Evolutionary conservation across 495 filamentous ascomycete genomes (phyloP).

Genomic region (Aspergillus kassunensis): DNA sequence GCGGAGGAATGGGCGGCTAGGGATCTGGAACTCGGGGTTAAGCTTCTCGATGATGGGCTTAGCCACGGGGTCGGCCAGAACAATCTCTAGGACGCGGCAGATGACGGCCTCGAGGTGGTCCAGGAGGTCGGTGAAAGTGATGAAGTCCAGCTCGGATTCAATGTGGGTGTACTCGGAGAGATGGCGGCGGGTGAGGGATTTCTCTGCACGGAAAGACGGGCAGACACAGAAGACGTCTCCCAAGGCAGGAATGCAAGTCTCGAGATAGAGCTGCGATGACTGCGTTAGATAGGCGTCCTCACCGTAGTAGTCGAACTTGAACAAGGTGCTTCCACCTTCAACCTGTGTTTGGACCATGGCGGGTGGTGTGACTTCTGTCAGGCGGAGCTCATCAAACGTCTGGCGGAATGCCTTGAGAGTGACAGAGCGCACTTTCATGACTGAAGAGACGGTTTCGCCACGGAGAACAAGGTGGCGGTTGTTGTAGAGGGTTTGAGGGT

Average conservation of each 20-base stretch:
- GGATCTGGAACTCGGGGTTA: conserved; percentile 83
- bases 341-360: conserved; percentile 99
- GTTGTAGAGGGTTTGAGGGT: conserved; percentile 77
- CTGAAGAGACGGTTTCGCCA: conserved; percentile 78
- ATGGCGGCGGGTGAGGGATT: conserved; percentile 90
- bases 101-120: conserved; percentile 85
- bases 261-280: conserved; percentile 96
- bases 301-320: conserved; percentile 91
- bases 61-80: conserved; percentile 66
- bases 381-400: conserved; percentile 71
- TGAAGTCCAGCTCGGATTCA: conserved; percentile 95
- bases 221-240: conserved; percentile 97
- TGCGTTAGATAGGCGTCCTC: conserved; percentile 94
- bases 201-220: conserved; percentile 97
- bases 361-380: conserved; percentile 85
- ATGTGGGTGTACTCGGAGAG: conserved; percentile 96
- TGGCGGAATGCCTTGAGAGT: conserved; percentile 79
- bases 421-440: conserved; percentile 88
- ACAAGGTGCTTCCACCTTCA: conserved; percentile 92
- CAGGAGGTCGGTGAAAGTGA: conserved; percentile 90
- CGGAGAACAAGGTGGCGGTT: conserved; percentile 89
- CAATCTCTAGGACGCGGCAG: conserved; percentile 75
- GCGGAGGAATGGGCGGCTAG: conserved; percentile 82
- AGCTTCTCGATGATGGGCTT: conserved; percentile 69
- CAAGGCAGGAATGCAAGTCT: conserved; percentile 85